phyloP scores from a whole-genome alignment of 257 asterid species.

The Penstemon barbatus region DNA sequence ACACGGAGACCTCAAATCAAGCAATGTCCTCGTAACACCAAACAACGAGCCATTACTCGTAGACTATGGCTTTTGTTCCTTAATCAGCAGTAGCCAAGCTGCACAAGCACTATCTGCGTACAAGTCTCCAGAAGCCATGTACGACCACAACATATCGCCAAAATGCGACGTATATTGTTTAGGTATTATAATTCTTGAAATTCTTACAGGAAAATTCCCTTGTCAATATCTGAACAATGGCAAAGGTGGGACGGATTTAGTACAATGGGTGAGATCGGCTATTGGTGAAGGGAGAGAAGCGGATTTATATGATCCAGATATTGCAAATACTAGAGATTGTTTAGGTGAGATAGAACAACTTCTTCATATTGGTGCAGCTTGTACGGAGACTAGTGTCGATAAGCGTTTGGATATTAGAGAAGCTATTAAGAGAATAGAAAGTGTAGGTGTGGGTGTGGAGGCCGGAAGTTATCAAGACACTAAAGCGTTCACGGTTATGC shows the following conservation, averaged over 20 bases:
- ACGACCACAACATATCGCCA: conserved; percentile 46
- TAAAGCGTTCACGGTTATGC: conserved; percentile 23
- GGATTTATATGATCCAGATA: conserved; percentile 54
- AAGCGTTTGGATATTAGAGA: conserved; percentile 56
- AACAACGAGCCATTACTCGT: conserved; percentile 59
- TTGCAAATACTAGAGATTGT: conserved; percentile 19
- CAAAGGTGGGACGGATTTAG: conserved; percentile 62
- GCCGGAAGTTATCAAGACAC: conserved; percentile 23
- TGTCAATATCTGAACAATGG: conserved; percentile 45
- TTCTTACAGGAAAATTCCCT: conserved; percentile 69
- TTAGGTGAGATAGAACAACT: conserved; percentile 41
- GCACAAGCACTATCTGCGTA: conserved; percentile 56
- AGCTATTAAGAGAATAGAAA: conserved; percentile 56
- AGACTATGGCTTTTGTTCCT: conserved; percentile 55
- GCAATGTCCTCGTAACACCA: conserved; percentile 59
- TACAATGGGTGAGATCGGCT: conserved; percentile 59
- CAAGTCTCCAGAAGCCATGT: conserved; percentile 66
- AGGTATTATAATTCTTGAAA: conserved; percentile 74
- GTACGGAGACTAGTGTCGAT: conserved; percentile 54
- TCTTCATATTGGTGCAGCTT: conserved; percentile 57
- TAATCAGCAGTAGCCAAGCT: conserved; percentile 45
- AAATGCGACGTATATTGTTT: conserved; percentile 69
- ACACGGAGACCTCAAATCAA: conserved; percentile 80
- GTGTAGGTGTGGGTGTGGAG: conserved; percentile 29
- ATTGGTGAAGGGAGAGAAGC: conserved; percentile 51